These are phyloP conservation scores for Penicillium sp. DNA, from an alignment of 2,329 filamentous ascomycete species.

Conservation along the genomic window DNA sequence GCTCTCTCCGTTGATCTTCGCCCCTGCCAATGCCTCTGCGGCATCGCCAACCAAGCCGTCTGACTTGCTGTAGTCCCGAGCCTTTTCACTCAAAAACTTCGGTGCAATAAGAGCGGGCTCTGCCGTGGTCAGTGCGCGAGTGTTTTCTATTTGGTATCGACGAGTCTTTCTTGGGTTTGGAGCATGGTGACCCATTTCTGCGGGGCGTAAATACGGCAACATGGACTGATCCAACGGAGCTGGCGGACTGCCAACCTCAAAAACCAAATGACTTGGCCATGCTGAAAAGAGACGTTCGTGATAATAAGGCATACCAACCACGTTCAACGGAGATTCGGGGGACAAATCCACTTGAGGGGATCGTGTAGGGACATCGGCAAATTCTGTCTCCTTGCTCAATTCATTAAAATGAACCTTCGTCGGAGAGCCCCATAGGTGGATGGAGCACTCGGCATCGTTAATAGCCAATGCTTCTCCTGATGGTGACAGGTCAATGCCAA, in stretches of 20 bases:
- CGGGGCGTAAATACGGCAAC: constrained; percentile 58
- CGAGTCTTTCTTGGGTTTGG: constrained; percentile 63
- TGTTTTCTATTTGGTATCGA: constrained; percentile 77
- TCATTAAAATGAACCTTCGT: constrained; percentile 81
- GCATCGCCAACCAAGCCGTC: constrained; percentile 46
- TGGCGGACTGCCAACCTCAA: constrained; percentile 76
- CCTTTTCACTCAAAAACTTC: constrained; percentile 91
- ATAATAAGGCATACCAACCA: constrained; percentile 87
- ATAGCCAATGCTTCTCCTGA: constrained; percentile 79
- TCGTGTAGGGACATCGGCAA: constrained; percentile 59
- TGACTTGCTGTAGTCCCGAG: constrained; percentile 51
- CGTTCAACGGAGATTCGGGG: constrained; percentile 68
- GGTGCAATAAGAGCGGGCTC: constrained; percentile 61
- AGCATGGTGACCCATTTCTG: constrained; percentile 69
- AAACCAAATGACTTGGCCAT: constrained; percentile 76
- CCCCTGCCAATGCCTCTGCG: constrained; percentile 56
- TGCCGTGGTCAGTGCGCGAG: constrained; percentile 54
- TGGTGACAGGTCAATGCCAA: constrained; percentile 74
- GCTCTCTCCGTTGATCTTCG: constrained; percentile 60
- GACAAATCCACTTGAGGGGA: constrained; percentile 60
- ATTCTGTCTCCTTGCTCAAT: constrained; percentile 66
- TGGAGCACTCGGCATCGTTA: constrained; percentile 65
- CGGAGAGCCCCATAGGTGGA: constrained; percentile 83
- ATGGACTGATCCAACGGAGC: constrained; percentile 63
- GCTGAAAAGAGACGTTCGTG: constrained; percentile 76